Base-by-base conservation (phyloP, 306 rosid species). In the Macrotyloma uniflorum region DNA sequence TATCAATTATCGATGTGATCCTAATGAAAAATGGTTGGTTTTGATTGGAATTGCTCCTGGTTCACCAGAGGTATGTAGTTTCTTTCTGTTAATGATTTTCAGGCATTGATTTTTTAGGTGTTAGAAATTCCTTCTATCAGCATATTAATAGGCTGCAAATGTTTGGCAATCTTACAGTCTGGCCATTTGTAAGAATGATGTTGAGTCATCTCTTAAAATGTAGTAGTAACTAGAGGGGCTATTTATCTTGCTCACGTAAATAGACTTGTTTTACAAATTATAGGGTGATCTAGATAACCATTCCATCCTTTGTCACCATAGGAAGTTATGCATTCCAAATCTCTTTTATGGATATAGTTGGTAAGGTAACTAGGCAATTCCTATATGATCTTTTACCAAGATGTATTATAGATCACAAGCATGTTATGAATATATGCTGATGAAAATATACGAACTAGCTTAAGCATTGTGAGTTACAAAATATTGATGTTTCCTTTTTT, bases 21-120 rank as follows among this genome's bases (percentile, higher is more conserved):
- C 87, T 65, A 70, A 82, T 62, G 92, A 82, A 75, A 89, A 89
- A 75, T 89, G 92, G 92, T 75, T 88, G 78, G 88, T 89, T 68
- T 85, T 89, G 64, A 77, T 86, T 50, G 88, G 92, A 53, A 89
- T 89, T 80, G 90, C 88, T 78, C 90, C 90, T 30, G 92, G 92
- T 80, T 74, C 87, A 23, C 53, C 88, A 5, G 92, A 88, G 87
- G 92, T 88, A 14, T 67, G 77, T 71, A 70, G 18, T 73, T 64
- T 16, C 18, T 45, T 66, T 75, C 38, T 53, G 67, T 46, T 76
- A 67, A 68, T 23, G 15, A 20, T 53, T 79, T 46, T 13, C 53
- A 61, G 40, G 45, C 53, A 43, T 18, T 64, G 57, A 2, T 35
- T 45, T 54, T 30, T 32, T 24, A 22, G 72, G 30, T 20, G 9